Evolutionary conservation across 2,329 filamentous ascomycete species (phyloP).

Genomic region (Sporothrix mexicana): DNA sequence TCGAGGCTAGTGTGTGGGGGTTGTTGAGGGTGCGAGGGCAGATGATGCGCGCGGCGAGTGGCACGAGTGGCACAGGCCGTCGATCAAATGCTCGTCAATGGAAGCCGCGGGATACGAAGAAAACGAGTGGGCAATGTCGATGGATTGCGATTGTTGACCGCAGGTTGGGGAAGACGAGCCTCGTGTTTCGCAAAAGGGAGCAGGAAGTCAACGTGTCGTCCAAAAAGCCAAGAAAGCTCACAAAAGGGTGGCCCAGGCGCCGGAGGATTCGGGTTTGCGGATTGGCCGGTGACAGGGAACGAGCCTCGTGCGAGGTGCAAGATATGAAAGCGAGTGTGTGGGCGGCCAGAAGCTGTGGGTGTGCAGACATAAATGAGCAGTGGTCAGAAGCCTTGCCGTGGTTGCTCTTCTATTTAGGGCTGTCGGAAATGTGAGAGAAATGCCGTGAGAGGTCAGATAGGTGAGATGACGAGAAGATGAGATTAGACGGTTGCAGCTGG

Average conservation of each 20-base stretch:
- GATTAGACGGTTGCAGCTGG: background rate
- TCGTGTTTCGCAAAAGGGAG: constrained; percentile 6
- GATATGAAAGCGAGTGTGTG: background rate
- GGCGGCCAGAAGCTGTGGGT: background rate
- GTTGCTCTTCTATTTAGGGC: background rate
- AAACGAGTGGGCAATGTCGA: background rate
- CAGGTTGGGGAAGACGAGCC: background rate
- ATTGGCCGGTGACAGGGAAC: background rate
- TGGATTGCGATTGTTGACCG: background rate
- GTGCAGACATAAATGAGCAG: background rate
- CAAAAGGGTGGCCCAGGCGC: background rate
- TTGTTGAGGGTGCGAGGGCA: background rate
- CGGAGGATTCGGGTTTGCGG: background rate
- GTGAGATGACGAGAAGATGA: background rate
- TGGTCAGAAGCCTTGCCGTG: background rate
- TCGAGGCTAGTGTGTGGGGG: too few species aligned
- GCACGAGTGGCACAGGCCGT: background rate
- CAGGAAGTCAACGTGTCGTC: background rate
- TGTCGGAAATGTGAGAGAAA: background rate
- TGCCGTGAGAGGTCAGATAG: background rate
- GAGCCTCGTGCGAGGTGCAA: background rate
- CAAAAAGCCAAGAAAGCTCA: background rate
- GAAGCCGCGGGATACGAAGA: background rate
- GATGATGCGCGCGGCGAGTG: background rate
- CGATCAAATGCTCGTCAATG: too few species aligned